Conservation (phyloP, 768 basidiomycete genomes). For the Leccinellum rugosiceps region DNA sequence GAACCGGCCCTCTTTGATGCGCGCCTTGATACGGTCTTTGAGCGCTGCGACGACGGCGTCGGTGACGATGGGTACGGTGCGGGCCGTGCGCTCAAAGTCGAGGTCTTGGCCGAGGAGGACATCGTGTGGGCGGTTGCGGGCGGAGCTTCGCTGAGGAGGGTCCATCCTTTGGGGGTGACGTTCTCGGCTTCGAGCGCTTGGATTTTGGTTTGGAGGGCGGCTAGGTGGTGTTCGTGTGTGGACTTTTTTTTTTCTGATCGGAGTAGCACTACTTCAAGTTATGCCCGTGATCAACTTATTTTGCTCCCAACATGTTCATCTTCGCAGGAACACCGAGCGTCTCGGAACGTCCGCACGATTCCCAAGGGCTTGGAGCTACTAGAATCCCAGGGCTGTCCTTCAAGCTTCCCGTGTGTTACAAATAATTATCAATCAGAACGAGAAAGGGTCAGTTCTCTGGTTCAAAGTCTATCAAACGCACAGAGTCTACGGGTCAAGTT, state of each 20-base stretch:
- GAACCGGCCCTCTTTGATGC: constrained; percentile 81
- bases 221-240: constrained; percentile 70
- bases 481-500: too few species aligned
- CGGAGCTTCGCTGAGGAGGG: constrained; percentile 87
- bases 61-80: constrained; percentile 84
- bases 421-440: too few species aligned
- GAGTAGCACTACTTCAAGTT: too few species aligned
- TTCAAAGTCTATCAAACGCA: too few species aligned
- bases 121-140: constrained; percentile 83
- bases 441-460: too few species aligned
- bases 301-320: too few species aligned
- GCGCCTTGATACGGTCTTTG: constrained; percentile 87
- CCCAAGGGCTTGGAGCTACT: too few species aligned
- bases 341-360: too few species aligned
- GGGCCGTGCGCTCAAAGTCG: constrained; percentile 89
- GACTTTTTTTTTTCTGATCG: constrained; percentile 2
- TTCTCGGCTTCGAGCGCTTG: constrained; percentile 80
- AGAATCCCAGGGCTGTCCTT: too few species aligned
- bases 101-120: constrained; percentile 91
- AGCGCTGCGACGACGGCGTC: constrained; percentile 79
- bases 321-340: too few species aligned
- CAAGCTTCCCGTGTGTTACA: too few species aligned
- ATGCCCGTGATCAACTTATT: too few species aligned
- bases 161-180: constrained; percentile 88
- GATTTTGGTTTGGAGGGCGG: constrained; percentile 75